Base-by-base conservation (phyloP, 73 alveolate genomes). In the Stentor coeruleus region DNA sequence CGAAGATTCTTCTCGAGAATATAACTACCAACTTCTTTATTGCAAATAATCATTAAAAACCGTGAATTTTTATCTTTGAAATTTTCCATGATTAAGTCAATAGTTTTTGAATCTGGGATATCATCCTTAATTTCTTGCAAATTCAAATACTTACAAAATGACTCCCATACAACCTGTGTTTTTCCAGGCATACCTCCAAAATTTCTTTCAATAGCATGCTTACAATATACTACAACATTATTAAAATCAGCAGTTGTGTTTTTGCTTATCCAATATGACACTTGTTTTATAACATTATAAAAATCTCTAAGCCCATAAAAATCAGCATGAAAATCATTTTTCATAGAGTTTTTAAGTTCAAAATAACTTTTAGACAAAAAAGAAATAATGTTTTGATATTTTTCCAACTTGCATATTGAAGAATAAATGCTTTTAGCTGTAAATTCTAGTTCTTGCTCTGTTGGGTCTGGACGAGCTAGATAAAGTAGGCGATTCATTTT, bases 271-370 rank as follows among this genome's bases (percentile, higher is more conserved):
- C 14, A 1, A 37, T n/a, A 37, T 38, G 83, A 75, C 1, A 75
- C 66, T n/a, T 39, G 31, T 3, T 75, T 75, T 28, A 75, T 83
- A n/a, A 90, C 57, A 76, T 87, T 85, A 87, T 90, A 93, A 84
- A 91, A 93, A 88, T 93, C 98, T 79, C 98, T 90, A 31, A 89
- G 85, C 1, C 98, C 98, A 87, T 90, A 93, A 82, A 90, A 92
- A 74, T 90, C 89, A 38, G 38, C 4, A n/a, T n/a, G 38, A 15
- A 30, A 36, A 2, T 36, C 35, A 33, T 66, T 33, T 36, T 66
- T 66, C 14, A 15, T 15, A 15, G n/a, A 36, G 20, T 33, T 33
- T 36, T 66, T 66, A 36, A 66, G 38, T 30, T 1, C 76, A 66
- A 66, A 66, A 2, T 66, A 66, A 14, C 59, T 30, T 66, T 66